Evolutionary conservation across 441 rosid genomes (phyloP), one percentile per base, ranked within the genome.

Genomic region (Euphorbia neoarborescens): DNA sequence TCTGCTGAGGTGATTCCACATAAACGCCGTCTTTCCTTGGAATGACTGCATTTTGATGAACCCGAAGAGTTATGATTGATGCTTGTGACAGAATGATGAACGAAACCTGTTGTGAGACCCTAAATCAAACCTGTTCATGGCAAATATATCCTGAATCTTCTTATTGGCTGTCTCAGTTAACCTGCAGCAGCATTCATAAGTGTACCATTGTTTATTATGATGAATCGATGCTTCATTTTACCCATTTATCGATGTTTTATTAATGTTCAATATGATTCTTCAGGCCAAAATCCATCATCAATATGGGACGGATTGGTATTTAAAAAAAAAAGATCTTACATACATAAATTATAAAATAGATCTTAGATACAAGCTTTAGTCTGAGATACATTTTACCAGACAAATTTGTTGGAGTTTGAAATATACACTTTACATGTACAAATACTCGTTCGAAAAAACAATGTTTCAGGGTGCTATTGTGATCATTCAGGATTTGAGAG

Each of bases 281-380:
- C 62, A 94, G 99, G 99, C 65, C 84, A 78, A 83, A 92, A 80
- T 75, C 85, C 96, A 60, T 90, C 99, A 73, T 88, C 96, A 50
- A 89, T 94, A 84, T 94, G 99, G 99, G 99, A 94, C 76, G 85
- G 86, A 81, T 78, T 94, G 89, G 97, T 94, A 58, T 94, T 94
- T 81, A 92, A 94, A 78, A 92, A 94, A 83, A 89, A 92, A 79
- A 89, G 71, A 76, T 50, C 5, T 19, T 17, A 3, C 51, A 13
- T 3, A 8, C 12, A 5, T 1, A 0, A 5, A 50, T 20, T 51
- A n/a, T 9, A 51, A 51, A 9, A 19, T n/a, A n/a, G 5, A 19
- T n/a, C 3, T 51, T 51, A 44, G 1, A 44, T 44, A 17, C 50
- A 10, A 44, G 15, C 50, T 13, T 10, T 44, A 13, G 11, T 8